A percentile compares a stretch with the other conserved stretches of the same genome.
phyloP scores from a whole-genome alignment of 2,329 filamentous ascomycete species.

The Escovopsis sp. region DNA sequence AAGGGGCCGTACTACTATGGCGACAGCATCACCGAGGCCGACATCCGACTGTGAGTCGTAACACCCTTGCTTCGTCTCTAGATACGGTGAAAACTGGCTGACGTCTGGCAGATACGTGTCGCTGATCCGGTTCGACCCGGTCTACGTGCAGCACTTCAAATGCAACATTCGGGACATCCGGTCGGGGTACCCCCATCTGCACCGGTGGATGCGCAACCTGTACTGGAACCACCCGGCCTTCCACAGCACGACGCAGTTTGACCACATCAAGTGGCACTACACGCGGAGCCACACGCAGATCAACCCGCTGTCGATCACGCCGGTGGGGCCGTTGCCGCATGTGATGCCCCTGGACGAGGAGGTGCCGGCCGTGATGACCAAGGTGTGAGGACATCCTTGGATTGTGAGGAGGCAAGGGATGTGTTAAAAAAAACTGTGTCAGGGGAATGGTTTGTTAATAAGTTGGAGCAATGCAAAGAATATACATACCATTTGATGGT shows the following conservation, averaged over 20 bases:
- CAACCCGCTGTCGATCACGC: constrained; percentile 61
- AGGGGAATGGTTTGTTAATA: not conserved
- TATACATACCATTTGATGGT: too few species aligned
- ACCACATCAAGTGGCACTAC: constrained; percentile 81
- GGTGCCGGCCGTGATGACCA: constrained; percentile 39
- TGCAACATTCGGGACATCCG: constrained; percentile 79
- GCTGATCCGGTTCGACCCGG: constrained; percentile 58
- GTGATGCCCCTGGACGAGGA: constrained; percentile 68
- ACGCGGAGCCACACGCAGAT: constrained; percentile 49
- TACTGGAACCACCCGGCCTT: constrained; percentile 79
- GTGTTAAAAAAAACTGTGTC: too few species aligned
- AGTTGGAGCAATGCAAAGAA: too few species aligned
- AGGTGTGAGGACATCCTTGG: not conserved
- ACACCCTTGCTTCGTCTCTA: not conserved
- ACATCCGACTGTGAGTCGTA: constrained; percentile 49
- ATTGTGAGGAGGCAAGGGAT: too few species aligned
- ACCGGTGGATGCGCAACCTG: constrained; percentile 66
- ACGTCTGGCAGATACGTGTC: constrained; percentile 42
- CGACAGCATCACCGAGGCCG: constrained; percentile 60
- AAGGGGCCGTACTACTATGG: constrained; percentile 60
- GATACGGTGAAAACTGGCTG: too few species aligned
- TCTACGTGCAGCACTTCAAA: constrained; percentile 81
- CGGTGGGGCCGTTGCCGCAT: constrained; percentile 70
- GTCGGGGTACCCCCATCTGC: constrained; percentile 65
- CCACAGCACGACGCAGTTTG: constrained; percentile 70